A percentile compares a stretch with the other conserved stretches of the same genome.
These are phyloP conservation scores for Escallonia rubra DNA, from an alignment of 129 eudicot species.

Conservation along the genomic window DNA sequence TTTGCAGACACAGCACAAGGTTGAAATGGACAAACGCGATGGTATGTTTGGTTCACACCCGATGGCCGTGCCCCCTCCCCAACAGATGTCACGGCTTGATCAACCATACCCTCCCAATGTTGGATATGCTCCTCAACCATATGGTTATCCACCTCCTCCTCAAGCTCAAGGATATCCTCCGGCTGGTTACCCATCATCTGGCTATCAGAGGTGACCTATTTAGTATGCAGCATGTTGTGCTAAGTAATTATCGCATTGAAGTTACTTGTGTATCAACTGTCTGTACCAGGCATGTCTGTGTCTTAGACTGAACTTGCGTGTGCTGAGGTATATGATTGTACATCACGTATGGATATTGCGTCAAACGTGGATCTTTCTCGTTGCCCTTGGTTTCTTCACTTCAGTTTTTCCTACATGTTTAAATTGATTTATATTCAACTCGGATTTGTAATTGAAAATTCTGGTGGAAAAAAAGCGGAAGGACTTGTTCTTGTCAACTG, in stretches of 20 bases:
- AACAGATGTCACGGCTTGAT: slow-evolving; percentile 93
- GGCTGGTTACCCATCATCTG: slow-evolving; percentile 48
- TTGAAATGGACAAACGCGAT: slow-evolving; percentile 98
- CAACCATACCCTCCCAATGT: slow-evolving; percentile 84
- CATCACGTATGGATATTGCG: no score
- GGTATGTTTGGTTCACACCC: slow-evolving; percentile 81
- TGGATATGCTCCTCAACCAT: slow-evolving; percentile 69
- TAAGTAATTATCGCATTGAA: background rate
- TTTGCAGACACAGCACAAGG: slow-evolving; percentile 94
- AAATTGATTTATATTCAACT: no score
- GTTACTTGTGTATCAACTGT: background rate
- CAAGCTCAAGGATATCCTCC: slow-evolving; percentile 56
- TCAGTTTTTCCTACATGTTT: no score
- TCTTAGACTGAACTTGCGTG: background rate
- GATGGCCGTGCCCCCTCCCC: slow-evolving; percentile 82
- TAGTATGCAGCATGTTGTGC: background rate
- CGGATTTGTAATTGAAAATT: no score
- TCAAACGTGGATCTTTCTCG: no score
- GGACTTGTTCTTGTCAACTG: no score
- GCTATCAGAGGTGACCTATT: slow-evolving; percentile 42
- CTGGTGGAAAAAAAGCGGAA: no score
- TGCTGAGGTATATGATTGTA: no score
- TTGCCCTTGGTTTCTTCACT: no score
- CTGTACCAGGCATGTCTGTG: background rate
- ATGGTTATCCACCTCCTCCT: slow-evolving; percentile 50